A percentile compares a stretch with the other conserved stretches of the same genome.
Evolutionary conservation across 129 eudicot species (phyloP).

Genomic region (Sambucus nigra): DNA sequence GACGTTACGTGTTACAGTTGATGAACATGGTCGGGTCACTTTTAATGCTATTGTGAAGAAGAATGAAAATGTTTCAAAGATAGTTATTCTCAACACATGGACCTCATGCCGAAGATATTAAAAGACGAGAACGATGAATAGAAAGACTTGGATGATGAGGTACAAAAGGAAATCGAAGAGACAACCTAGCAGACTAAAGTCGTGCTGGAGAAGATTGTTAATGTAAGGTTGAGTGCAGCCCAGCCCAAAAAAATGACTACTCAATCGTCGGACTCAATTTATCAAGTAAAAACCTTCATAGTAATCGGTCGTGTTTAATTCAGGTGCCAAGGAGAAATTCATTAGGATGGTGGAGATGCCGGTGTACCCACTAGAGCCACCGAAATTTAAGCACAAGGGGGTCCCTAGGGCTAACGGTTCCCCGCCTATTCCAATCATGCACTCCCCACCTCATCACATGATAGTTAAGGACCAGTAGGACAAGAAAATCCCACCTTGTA

Average conservation of each 20-base stretch:
- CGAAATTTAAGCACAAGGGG: slow-evolving; percentile 88
- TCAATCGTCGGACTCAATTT: slow-evolving; percentile 51
- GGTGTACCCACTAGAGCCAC: slow-evolving; percentile 88
- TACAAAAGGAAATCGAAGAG: slow-evolving; percentile 69
- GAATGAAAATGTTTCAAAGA: slow-evolving; percentile 63
- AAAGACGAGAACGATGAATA: slow-evolving; percentile 48
- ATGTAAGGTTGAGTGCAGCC: slow-evolving; percentile 82
- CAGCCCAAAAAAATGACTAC: slow-evolving; percentile 82
- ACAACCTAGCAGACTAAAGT: slow-evolving; percentile 57
- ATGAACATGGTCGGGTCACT: slow-evolving; percentile 56
- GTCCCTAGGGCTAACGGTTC: slow-evolving; percentile 91
- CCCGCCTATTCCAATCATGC: slow-evolving; percentile 93
- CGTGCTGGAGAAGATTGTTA: slow-evolving; percentile 82
- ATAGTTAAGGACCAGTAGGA: slow-evolving; percentile 91
- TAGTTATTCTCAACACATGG: slow-evolving; percentile 71
- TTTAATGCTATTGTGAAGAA: slow-evolving; percentile 88
- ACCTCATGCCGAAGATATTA: slow-evolving; percentile 57
- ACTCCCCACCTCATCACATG: slow-evolving; percentile 88
- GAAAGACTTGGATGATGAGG: slow-evolving; percentile 42
- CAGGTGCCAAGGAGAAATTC: slow-evolving; percentile 84
- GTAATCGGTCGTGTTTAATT: slow-evolving; percentile 73
- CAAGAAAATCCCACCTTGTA: slow-evolving; percentile 93
- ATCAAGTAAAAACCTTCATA: slow-evolving; percentile 87
- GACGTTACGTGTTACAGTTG: slow-evolving; percentile 77
- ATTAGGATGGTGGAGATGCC: slow-evolving; percentile 94